Percentiles rank a stretch among this genome's conserved stretches.
phyloP scores from a whole-genome alignment of 371 early-diverging fungal genomes.

The Coemansia sp. region DNA sequence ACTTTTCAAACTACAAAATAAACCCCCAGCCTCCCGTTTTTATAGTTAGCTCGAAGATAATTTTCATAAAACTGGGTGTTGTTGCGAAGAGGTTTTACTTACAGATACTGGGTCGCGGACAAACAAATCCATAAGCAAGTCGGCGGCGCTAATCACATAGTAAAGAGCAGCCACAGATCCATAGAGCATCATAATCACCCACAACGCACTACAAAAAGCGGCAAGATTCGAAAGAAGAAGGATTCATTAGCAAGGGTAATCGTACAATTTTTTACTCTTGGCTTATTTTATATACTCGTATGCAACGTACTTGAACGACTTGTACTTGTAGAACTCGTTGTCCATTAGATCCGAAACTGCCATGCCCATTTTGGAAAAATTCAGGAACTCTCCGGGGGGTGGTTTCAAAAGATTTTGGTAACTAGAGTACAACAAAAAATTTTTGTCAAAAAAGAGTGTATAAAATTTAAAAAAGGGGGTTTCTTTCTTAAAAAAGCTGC shows the following conservation, averaged over 20 bases:
- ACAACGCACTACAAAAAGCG: constrained; percentile 22
- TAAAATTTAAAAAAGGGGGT: too few species aligned
- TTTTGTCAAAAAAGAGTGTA: too few species aligned
- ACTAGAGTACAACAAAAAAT: too few species aligned
- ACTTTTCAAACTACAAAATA: constrained; percentile 63
- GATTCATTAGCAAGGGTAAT: not conserved
- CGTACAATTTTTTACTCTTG: not conserved
- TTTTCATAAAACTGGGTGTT: not conserved
- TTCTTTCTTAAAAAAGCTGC: too few species aligned
- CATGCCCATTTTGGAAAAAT: constrained; percentile 4
- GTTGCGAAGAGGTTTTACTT: constrained; percentile 8
- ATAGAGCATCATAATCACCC: constrained; percentile 42
- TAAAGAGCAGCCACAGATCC: constrained; percentile 33
- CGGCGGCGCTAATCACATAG: constrained; percentile 29
- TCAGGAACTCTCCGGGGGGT: too few species aligned
- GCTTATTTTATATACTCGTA: not conserved
- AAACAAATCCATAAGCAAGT: constrained; percentile 39
- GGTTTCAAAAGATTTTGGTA: too few species aligned
- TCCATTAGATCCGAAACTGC: constrained; percentile 6
- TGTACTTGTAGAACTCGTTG: constrained; percentile 25
- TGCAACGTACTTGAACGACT: constrained; percentile 30
- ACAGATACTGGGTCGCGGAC: constrained; percentile 34
- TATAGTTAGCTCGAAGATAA: too few species aligned
- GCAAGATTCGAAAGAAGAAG: not conserved
- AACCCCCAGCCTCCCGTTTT: too few species aligned